Percentiles rank a stretch among this genome's conserved stretches.
Conservation (phyloP, 83 land plant genomes). For the Picea abies region DNA sequence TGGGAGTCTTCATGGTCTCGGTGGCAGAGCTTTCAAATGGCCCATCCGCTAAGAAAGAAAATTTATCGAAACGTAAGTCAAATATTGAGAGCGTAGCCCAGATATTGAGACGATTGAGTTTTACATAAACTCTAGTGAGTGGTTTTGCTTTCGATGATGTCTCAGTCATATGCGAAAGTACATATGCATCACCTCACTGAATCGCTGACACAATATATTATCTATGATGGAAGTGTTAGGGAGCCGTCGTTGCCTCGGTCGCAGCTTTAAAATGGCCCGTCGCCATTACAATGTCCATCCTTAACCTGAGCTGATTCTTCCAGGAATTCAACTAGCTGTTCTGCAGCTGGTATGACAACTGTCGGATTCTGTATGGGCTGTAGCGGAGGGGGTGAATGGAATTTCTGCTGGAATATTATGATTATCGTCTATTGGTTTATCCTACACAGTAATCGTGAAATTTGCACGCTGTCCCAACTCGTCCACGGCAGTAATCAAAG, state of each 20-base stretch:
- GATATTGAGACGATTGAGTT: neutral
- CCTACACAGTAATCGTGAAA: neutral
- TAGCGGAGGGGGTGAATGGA: too few species aligned
- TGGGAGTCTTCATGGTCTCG: too few species aligned
- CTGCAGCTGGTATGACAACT: too few species aligned
- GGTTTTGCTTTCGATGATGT: neutral
- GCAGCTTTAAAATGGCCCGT: neutral
- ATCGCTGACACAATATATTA: neutral
- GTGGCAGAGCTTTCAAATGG: too few species aligned
- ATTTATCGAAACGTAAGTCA: neutral
- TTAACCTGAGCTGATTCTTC: neutral
- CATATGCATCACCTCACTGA: neutral
- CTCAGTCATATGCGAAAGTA: neutral
- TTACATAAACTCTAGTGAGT: too few species aligned
- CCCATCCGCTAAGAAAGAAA: neutral
- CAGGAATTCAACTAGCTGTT: too few species aligned
- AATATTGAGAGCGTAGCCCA: neutral
- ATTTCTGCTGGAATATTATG: too few species aligned
- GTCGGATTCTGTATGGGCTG: too few species aligned
- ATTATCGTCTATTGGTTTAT: neutral
- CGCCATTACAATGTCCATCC: too few species aligned
- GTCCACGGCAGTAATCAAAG: slow-evolving; percentile 25
- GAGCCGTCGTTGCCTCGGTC: neutral
- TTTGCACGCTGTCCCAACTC: slow-evolving; percentile 30
- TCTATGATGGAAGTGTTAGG: neutral